Evolutionary conservation across 257 asterid genomes (phyloP), one percentile per base, ranked within the genome.

Genomic region (Scutellaria barbata): DNA sequence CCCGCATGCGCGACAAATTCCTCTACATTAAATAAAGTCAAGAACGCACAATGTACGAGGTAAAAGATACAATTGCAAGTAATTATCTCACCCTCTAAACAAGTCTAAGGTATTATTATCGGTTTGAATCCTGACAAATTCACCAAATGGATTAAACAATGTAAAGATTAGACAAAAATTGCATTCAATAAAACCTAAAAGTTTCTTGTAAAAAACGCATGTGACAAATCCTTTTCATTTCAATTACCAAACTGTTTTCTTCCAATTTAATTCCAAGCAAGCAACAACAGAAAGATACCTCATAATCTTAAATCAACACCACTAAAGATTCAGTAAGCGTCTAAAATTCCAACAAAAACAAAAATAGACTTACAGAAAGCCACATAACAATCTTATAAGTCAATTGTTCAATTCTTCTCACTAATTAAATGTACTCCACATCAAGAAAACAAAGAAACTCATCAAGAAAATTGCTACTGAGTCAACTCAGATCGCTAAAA

Each of bases 1-100:
- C 98, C 99, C 11, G 89, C 85, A 77, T 95, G 99, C n/a, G 98
- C 98, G 85, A 95, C 94, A 54, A 95, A 95, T 85, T 95, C 99
- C 97, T 95, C 99, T 95, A 43, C 56, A 71, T 77, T 51, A 60
- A 69, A 81, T 62, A 77, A 50, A 83, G 95, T 92, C 83, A 89
- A 92, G 98, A 57, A 83, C 48, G 56, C 57, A 77, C 88, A 82
- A 65, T 25, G 25, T 39, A 16, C 69, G 52, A 66, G 42, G 51
- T n/a, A 46, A 75, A 42, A 58, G 45, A 41, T 39, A 48, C 43
- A 51, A 63, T 35, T 39, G 51, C 35, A 56, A 63, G 56, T 60
- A 35, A 70, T 61, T 18, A 42, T 47, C 16, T 45, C 53, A 52
- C 18, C 67, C 50, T 40, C 48, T 68, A 9, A 61, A 53, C 47